A percentile compares a stretch with the other conserved stretches of the same genome.
These are phyloP conservation scores for Carnegiea gigantea DNA, from an alignment of 179 eudicot species.

Conservation along the genomic window DNA sequence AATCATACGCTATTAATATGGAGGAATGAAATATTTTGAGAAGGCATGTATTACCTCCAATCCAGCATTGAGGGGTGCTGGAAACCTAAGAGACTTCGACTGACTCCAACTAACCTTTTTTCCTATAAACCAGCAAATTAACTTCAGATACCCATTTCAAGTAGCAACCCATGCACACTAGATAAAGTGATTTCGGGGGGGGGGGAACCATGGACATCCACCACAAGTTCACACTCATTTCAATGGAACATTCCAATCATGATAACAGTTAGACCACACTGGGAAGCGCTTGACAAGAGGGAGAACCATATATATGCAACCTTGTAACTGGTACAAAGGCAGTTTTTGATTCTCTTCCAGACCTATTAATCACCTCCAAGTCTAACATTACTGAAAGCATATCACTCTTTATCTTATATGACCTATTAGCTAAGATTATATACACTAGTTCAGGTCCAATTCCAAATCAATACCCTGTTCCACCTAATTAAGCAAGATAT, in stretches of 20 bases:
- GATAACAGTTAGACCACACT: not conserved
- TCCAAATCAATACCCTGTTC: not conserved
- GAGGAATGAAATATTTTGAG: constrained; percentile 17
- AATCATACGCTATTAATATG: not conserved
- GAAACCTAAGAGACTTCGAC: constrained; percentile 58
- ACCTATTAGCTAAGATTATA: not conserved
- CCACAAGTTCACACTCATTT: not conserved
- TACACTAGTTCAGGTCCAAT: not conserved
- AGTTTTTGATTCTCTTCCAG: not conserved
- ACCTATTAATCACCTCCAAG: not conserved
- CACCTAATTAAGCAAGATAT: not conserved
- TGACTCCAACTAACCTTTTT: constrained; percentile 60
- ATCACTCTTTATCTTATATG: not conserved
- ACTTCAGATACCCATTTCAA: not conserved
- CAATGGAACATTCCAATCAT: not conserved
- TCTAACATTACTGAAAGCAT: not conserved
- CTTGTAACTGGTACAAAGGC: not conserved
- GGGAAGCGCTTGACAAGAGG: not conserved
- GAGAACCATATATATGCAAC: not conserved
- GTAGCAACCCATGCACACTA: not conserved
- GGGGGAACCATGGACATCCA: not conserved
- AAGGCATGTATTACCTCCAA: constrained; percentile 53
- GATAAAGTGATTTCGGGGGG: not conserved
- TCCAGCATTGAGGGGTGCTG: constrained; percentile 41
- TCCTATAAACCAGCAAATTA: constrained; percentile 34